phyloP scores from a whole-genome alignment of 352 stramenopile species.

The Nannochloropsis limnetica region DNA sequence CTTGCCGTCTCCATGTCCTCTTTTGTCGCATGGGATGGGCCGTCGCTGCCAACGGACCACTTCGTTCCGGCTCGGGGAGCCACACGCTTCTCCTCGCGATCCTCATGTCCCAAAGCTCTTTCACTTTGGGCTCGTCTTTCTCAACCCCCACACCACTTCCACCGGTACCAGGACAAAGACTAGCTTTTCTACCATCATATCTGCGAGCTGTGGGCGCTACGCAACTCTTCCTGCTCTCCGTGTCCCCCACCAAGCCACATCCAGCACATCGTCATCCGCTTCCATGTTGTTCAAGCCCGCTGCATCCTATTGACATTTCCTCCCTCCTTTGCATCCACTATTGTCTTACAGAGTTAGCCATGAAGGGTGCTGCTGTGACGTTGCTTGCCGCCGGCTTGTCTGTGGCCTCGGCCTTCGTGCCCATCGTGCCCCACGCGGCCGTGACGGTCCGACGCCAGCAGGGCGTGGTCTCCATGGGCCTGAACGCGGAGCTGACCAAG shows the following conservation, averaged over 20 bases:
- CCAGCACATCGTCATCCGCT: background rate
- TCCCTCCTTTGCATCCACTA: background rate
- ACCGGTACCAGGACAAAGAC: background rate
- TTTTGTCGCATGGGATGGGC: background rate
- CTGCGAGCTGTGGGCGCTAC: background rate
- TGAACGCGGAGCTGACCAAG: conserved; percentile 53
- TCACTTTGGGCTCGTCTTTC: background rate
- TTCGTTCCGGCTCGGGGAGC: background rate
- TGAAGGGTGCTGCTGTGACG: conserved; percentile 30
- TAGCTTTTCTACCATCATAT: background rate
- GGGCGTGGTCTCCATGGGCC: conserved; percentile 45
- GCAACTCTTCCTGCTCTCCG: background rate
- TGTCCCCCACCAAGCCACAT: background rate
- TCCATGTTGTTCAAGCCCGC: background rate
- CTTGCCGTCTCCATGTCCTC: background rate
- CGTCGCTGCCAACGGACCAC: background rate
- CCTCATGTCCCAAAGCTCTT: background rate
- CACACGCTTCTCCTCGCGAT: background rate
- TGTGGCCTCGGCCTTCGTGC: background rate
- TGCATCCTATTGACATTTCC: background rate
- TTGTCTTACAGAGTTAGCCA: background rate
- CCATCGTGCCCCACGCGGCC: background rate
- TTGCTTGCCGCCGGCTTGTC: conserved; percentile 6
- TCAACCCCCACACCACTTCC: background rate
- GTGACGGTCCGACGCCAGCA: background rate